Base-by-base conservation (phyloP, 345 rosid species). In the Cardamine chenopodiifolia region DNA sequence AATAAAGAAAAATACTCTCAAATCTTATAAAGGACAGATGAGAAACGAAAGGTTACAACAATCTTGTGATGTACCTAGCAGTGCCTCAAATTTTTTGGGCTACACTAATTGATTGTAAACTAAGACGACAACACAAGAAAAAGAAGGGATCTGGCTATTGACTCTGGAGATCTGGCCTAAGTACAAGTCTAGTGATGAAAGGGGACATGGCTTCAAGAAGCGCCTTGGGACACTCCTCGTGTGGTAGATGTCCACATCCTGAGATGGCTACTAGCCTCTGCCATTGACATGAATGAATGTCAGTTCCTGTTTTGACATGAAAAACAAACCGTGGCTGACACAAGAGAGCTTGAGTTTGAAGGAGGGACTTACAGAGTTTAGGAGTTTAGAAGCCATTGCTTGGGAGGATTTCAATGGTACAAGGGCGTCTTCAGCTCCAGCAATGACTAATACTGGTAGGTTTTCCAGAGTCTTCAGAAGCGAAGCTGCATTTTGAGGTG, bases 221-320 rank as follows among this genome's bases (percentile, higher is more conserved):
- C 52, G 92, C 89, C 82, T 87, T 85, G 28, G 97, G 96, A 84
- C 94, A 86, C 83, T 90, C 96, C 85, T 88, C 96, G 1, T 90
- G 96, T 19, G 96, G 96, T 75, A 92, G 92, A 82, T 92, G 97
- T 45, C 96, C 96, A 56, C 97, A 90, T 54, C 94, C 90, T 0
- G 96, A 88, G 79, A 92, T 86, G 6, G 97, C 89, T 26, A 90
- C 96, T 57, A 90, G 81, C 70, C 97, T 88, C 96, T 90, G 96
- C 39, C 86, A 74, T 28, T 35, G 45, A 49, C 55, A 68, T 19
- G 20, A 31, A 52, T 19, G 5, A 39, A 67, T 35, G n/a, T 68
- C 45, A 75, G 68, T 67, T 60, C 22, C 40, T 26, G 19, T 74
- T 52, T 71, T 72, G 28, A 39, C 68, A 48, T 37, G 22, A 22